These are phyloP conservation scores for Cutaneotrichosporon sp. DNA, from an alignment of 1,284 basidiomycete species.

Conservation along the genomic window DNA sequence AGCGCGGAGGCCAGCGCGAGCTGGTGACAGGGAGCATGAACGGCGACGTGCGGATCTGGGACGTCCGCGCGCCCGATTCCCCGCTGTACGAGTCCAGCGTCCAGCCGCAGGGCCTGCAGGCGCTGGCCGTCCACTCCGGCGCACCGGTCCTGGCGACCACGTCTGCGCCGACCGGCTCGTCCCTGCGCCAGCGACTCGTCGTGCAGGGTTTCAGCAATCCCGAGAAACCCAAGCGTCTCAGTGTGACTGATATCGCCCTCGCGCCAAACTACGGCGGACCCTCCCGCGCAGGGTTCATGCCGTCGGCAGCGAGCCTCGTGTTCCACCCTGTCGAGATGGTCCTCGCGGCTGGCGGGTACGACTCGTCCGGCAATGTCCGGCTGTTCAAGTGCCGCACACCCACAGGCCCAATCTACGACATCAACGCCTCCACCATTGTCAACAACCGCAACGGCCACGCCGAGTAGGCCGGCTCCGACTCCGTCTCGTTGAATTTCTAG, in stretches of 20 bases:
- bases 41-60: slow-evolving; percentile 90
- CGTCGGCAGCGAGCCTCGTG: slow-evolving; percentile 39
- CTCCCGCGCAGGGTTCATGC: slow-evolving; percentile 34
- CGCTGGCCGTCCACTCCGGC: slow-evolving; percentile 81
- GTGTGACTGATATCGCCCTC: slow-evolving; percentile 35
- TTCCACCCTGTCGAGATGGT: slow-evolving; percentile 50
- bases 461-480: no score
- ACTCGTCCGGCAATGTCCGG: slow-evolving; percentile 43
- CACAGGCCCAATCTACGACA: slow-evolving; percentile 7
- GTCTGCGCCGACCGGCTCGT: slow-evolving; percentile 32
- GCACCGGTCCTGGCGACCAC: slow-evolving; percentile 78
- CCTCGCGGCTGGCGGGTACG: slow-evolving; percentile 46
- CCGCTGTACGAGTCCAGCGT: slow-evolving; percentile 64
- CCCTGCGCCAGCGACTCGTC: slow-evolving; percentile 39
- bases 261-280: slow-evolving; percentile 26
- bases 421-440: background rate
- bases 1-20: slow-evolving; percentile 66
- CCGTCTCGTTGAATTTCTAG: no score
- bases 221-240: slow-evolving; percentile 32
- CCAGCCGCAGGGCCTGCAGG: slow-evolving; percentile 68
- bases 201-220: slow-evolving; percentile 44
- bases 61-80: slow-evolving; percentile 65
- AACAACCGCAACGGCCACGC: slow-evolving; percentile 10
- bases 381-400: slow-evolving; percentile 39
- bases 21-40: slow-evolving; percentile 88